Evolutionary conservation across 202 grass and related monocot genomes (phyloP), one percentile per base, ranked within the genome.

Genomic region (Carex sylvatica): DNA sequence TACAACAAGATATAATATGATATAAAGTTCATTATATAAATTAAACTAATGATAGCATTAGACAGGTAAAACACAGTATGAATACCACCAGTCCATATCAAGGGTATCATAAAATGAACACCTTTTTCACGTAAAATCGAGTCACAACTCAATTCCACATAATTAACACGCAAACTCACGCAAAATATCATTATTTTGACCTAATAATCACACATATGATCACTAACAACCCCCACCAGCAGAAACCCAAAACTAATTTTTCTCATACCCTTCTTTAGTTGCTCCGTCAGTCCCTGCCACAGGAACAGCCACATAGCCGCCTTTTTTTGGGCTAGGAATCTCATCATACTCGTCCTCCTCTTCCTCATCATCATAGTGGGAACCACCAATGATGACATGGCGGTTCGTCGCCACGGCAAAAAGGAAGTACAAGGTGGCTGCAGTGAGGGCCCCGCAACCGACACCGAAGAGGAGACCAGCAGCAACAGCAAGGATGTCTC

Each of bases 241-340:
- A 35, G 28, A 96, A 87, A 81, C 53, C 83, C 42, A 72, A 49
- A 59, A 49, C 87, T 98, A 93, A 78, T 93, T 91, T 84, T 88
- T 92, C 85, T 88, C 89, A 35, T 80, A 80, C 35, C 87, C 87
- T 19, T 83, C 72, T 80, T 86, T 83, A 6, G 73, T 63, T 15
- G 79, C 56, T 33, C 59, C 53, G 5, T 82, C 40, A 9, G 80
- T 73, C 61, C 87, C 84, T 49, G 70, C 71, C 68, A 83, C 70
- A 20, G 93, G 86, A 83, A 95, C 89, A 80, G 88, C 67, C 85
- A 89, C 84, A 51, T 91, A 90, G 22, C 84, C 86, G 11, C 88
- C 89, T 82, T 98, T 95, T 86, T 91, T 95, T 13, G 89, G 87
- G 86, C 82, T 88, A 51, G 89, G 87, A 38, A 81, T 84, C 70